Conservation (phyloP, 768 basidiomycete species). For the Termitomyces sp. region DNA sequence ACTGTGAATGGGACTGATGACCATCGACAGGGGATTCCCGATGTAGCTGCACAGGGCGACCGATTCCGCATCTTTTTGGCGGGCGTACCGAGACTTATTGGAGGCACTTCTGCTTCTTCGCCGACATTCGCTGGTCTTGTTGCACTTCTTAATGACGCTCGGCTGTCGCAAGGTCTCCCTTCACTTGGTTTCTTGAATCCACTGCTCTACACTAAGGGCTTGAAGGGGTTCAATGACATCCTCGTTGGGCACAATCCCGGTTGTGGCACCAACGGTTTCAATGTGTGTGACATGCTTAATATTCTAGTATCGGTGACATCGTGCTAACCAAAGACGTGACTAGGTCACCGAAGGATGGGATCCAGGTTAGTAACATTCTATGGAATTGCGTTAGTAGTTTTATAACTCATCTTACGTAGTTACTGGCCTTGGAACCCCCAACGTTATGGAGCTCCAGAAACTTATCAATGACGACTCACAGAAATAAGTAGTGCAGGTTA, state of each 20-base stretch:
- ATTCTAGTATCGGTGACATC: background rate
- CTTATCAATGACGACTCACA: background rate
- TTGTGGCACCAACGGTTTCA: slow-evolving; percentile 62
- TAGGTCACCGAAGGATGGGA: slow-evolving; percentile 56
- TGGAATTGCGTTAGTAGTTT: background rate
- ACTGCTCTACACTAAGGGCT: slow-evolving; percentile 44
- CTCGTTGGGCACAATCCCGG: slow-evolving; percentile 48
- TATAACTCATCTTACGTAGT: slow-evolving; percentile 9
- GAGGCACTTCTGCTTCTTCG: slow-evolving; percentile 61
- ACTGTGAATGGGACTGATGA: background rate
- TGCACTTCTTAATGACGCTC: slow-evolving; percentile 59
- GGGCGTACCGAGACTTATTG: slow-evolving; percentile 34
- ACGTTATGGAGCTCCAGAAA: slow-evolving; percentile 45
- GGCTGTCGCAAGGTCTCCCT: slow-evolving; percentile 37
- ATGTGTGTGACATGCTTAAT: slow-evolving; percentile 32
- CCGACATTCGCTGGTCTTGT: slow-evolving; percentile 63
- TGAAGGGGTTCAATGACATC: slow-evolving; percentile 51
- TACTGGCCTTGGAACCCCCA: slow-evolving; percentile 28
- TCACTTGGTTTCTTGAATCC: slow-evolving; percentile 66
- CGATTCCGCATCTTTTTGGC: slow-evolving; percentile 44
- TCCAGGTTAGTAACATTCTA: slow-evolving; percentile 36
- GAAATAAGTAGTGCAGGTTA: background rate
- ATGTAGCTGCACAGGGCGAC: slow-evolving; percentile 57
- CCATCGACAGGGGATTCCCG: slow-evolving; percentile 48
- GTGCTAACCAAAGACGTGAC: background rate